A percentile compares a stretch with the other conserved stretches of the same genome.
phyloP scores from a whole-genome alignment of 2,329 filamentous ascomycete genomes.

The Phaeosphaeria sp. region DNA sequence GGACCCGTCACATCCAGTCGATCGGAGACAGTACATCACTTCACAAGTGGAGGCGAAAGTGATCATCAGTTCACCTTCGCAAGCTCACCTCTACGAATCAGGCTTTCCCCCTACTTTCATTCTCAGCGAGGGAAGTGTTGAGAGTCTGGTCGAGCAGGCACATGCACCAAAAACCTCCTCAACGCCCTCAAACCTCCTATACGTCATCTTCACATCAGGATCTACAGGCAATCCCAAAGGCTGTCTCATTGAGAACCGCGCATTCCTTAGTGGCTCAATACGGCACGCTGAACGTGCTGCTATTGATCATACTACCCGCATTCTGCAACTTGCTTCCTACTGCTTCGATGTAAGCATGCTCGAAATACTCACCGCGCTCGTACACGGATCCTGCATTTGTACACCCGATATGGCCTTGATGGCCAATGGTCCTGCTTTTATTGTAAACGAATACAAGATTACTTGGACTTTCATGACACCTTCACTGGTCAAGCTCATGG shows the following conservation, averaged over 20 bases:
- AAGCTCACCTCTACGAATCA: neutral
- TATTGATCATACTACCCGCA: slow-evolving; percentile 54
- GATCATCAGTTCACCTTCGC: slow-evolving; percentile 38
- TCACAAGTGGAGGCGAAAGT: slow-evolving; percentile 16
- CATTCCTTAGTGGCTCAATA: slow-evolving; percentile 44
- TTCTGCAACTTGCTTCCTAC: slow-evolving; percentile 56
- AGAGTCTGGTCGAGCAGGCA: slow-evolving; percentile 44
- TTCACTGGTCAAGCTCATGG: slow-evolving; percentile 57
- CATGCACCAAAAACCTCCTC: neutral
- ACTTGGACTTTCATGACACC: slow-evolving; percentile 58
- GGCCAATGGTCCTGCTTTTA: slow-evolving; percentile 58
- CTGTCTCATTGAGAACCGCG: slow-evolving; percentile 65
- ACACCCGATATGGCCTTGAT: slow-evolving; percentile 51
- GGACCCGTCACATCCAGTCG: slow-evolving; percentile 38
- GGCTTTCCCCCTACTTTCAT: neutral
- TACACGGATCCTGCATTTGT: slow-evolving; percentile 62
- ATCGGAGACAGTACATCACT: slow-evolving; percentile 39
- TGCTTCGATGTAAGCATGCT: slow-evolving; percentile 58
- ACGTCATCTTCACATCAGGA: slow-evolving; percentile 63
- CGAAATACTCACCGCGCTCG: slow-evolving; percentile 58
- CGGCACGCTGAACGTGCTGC: slow-evolving; percentile 1
- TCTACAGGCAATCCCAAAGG: slow-evolving; percentile 57
- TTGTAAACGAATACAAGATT: slow-evolving; percentile 54
- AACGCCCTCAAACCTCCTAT: slow-evolving; percentile 30
- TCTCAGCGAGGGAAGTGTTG: slow-evolving; percentile 51